Evolutionary conservation across 129 eudicot species (phyloP), one percentile per base, ranked within the genome.

Genomic region (Artemisia argyi): DNA sequence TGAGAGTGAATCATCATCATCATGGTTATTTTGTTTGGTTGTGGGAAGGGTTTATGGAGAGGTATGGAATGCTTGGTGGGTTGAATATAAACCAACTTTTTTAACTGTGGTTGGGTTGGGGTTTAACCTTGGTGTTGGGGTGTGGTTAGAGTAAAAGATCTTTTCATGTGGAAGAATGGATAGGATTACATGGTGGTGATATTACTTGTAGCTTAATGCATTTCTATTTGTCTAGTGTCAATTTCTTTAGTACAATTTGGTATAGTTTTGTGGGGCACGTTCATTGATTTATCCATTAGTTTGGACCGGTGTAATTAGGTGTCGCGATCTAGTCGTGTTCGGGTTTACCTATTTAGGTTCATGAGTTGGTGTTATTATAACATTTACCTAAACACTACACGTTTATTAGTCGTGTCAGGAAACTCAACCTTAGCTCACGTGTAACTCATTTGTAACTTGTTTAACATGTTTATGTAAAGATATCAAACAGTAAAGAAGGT

Each of bases 1-100:
- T 76, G 87, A 65, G 17, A 65, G 30, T 86, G 82, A 49, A 82
- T 73, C 73, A 89, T 74, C 89, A 86, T 84, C 83, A 82, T 89
- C 82, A 72, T 79, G 9, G 2, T 58, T 60, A 13, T 63, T 39
- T 11, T 39, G 8, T 42, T 15, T 68, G 30, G 65, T 19, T 71
- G 24, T 24, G n/a, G 71, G 17, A 51, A 67, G 24, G 69, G 71
- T 16, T 54, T 39, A 70, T 35, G 14, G 70, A 61, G 63, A 62
- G 62, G 28, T 28, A 30, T 30, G 39, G 68, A 49, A 66, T 58
- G 19, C 26, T 66, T 80, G 18, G 42, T 66, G 86, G 73, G 46
- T 49, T 54, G 53, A 50, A 77, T 86, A 83, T 86, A 83, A 79
- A 79, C 83, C 69, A 83, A 46, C 68, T 53, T 54, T 54, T 7